Evolutionary conservation across 2,329 filamentous ascomycete genomes (phyloP).

Genomic region (Aspergillus latus): DNA sequence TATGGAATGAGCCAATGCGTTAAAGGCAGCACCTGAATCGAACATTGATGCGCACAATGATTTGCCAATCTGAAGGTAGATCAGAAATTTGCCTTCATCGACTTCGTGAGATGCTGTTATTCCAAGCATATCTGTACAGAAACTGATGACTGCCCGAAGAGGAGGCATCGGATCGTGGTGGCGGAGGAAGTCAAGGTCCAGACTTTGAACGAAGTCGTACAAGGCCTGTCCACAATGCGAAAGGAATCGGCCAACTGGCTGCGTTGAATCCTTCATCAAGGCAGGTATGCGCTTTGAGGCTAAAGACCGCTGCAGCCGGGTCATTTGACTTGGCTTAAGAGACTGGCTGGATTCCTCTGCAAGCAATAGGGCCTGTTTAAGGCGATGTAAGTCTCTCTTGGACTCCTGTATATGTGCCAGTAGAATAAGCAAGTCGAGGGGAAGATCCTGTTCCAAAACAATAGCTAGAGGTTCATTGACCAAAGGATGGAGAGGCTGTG

Average conservation of each 20-base stretch:
- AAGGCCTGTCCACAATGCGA: conserved; percentile 39
- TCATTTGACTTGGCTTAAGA: conserved; percentile 46
- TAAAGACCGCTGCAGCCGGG: conserved; percentile 41
- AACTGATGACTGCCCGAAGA: conserved; percentile 36
- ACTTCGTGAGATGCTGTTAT: conserved; percentile 45
- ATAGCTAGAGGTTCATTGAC: conserved; percentile 41
- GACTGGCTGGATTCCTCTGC: conserved; percentile 34
- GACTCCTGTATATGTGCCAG: conserved; percentile 40
- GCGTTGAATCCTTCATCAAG: conserved; percentile 44
- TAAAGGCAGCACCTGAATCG: conserved; percentile 26
- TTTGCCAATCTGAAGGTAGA: conserved; percentile 50
- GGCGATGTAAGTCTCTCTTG: conserved; percentile 36
- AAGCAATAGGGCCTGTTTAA: conserved; percentile 34
- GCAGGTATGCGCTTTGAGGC: conserved; percentile 41
- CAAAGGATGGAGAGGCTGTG: conserved; percentile 41
- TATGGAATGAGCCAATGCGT: conserved; percentile 29
- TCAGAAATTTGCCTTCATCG: conserved; percentile 56
- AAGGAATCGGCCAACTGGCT: conserved; percentile 41
- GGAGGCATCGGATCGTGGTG: conserved; percentile 26
- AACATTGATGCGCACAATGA: conserved; percentile 36
- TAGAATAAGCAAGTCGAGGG: conserved; percentile 25
- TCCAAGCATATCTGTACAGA: conserved; percentile 52
- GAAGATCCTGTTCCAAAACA: conserved; percentile 24
- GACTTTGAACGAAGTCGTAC: conserved; percentile 35
- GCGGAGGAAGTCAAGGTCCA: conserved; percentile 29